Evolutionary conservation across 495 filamentous ascomycete genomes (phyloP), one percentile per base, ranked within the genome.

Genomic region (Aspergillus nanangensis): DNA sequence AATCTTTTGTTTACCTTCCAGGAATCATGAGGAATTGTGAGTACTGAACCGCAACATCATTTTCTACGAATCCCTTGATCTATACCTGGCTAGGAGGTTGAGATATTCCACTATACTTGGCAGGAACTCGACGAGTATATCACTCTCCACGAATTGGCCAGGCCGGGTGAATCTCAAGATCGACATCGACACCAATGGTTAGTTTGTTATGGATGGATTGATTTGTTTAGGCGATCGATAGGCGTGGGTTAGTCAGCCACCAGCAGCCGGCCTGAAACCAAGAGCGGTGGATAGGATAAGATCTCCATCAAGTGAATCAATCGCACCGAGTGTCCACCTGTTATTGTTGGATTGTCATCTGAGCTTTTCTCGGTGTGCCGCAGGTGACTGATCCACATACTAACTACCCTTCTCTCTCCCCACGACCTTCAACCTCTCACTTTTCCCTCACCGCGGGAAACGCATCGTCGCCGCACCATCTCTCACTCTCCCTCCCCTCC

Each of bases 191-290:
- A n/a, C n/a, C n/a, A n/a, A n/a, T n/a, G n/a, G n/a, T n/a, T n/a
- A n/a, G n/a, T n/a, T n/a, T n/a, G n/a, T n/a, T n/a, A n/a, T n/a
- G n/a, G n/a, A n/a, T n/a, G n/a, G n/a, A n/a, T n/a, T n/a, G n/a
- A n/a, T n/a, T n/a, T n/a, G n/a, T 20, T 11, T 38, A 2, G 35
- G 5, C 18, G 20, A 43, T 32, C 42, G 17, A 38, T 33, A 48
- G 34, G 38, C 21, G 17, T 2, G 39, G 48, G 55, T 58, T 58
- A 58, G 55, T 58, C 51, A 58, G 51, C 55, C 36, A 44, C 24
- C 37, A 44, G 8, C 32, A 17, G 39, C 50, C 50, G 37, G 40
- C 42, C 48, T 52, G 51, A 58, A 55, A 52, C 51, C 42, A 45
- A 43, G 32, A 24, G 22, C 48, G 23, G 48, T 44, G 32, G 45